Percentiles rank a stretch among this genome's conserved stretches.
phyloP scores from a whole-genome alignment of 352 stramenopile genomes.

The Albugo laibachii region DNA sequence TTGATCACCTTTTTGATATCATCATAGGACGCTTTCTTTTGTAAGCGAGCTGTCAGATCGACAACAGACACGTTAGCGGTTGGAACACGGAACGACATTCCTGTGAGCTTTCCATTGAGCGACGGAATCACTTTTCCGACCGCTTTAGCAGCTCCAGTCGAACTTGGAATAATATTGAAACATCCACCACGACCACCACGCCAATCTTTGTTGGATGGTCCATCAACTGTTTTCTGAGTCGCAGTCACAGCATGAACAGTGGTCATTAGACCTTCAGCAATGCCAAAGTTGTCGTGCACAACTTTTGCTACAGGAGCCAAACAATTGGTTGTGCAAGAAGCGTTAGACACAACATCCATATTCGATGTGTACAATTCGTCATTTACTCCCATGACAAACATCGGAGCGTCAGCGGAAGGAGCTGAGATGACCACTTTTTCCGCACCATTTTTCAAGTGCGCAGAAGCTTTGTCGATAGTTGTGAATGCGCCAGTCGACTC shows the following conservation, averaged over 20 bases:
- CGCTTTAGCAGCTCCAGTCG: conserved; percentile 95
- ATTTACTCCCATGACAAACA: conserved; percentile 99
- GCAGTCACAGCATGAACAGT: conserved; percentile 97
- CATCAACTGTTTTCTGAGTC: conserved; percentile 95
- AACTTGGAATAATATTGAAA: conserved; percentile 99
- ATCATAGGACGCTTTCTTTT: conserved; percentile 89
- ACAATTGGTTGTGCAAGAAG: conserved; percentile 98
- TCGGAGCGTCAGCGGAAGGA: conserved; percentile 94
- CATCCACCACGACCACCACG: conserved; percentile 89
- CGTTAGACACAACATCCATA: conserved; percentile 96
- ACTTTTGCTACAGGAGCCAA: conserved; percentile 96
- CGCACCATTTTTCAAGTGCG: conserved; percentile 85
- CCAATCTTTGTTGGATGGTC: conserved; percentile 97
- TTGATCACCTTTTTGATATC: conserved; percentile 96
- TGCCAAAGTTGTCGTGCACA: conserved; percentile 96
- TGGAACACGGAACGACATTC: conserved; percentile 84
- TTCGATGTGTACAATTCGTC: conserved; percentile 84
- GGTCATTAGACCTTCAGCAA: conserved; percentile 97
- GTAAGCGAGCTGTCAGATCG: conserved; percentile 66
- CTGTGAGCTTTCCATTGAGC: conserved; percentile 84
- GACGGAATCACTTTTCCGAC: conserved; percentile 96
- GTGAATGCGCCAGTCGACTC: conserved; percentile 74
- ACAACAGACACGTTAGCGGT: conserved; percentile 82
- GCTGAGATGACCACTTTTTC: conserved; percentile 97
- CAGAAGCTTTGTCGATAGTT: conserved; percentile 79